A percentile compares a stretch with the other conserved stretches of the same genome.
These are phyloP conservation scores for Talaromyces piceae DNA, from an alignment of 2,329 filamentous ascomycete species.

Conservation along the genomic window DNA sequence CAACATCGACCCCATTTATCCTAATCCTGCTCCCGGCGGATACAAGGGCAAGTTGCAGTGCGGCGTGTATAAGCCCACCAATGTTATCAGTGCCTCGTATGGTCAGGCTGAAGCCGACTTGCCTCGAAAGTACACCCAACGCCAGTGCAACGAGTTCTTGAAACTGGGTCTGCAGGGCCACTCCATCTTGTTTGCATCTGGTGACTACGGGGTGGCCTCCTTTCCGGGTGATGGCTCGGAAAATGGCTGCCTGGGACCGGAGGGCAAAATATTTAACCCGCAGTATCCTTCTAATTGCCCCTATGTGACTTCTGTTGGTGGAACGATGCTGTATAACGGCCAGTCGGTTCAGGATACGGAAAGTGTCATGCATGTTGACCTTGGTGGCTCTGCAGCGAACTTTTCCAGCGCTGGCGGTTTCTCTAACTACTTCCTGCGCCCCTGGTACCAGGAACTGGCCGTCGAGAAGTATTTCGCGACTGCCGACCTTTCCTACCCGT, in stretches of 20 bases:
- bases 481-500: conserved; percentile 23
- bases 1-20: conserved; percentile 45
- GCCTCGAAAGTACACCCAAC: conserved; percentile 47
- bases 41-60: conserved; percentile 45
- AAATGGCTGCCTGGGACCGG: conserved; percentile 33
- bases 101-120: conserved; percentile 49
- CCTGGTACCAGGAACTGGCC: conserved; percentile 35
- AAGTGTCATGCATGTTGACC: conserved; percentile 25
- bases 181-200: conserved; percentile 24
- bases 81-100: conserved; percentile 52
- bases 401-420: conserved; percentile 42
- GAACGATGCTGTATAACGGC: conserved; percentile 24
- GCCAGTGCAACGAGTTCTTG: conserved; percentile 42
- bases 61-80: conserved; percentile 47
- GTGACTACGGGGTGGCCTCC: conserved; percentile 26
- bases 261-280: conserved; percentile 41
- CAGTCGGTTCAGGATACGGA: conserved; percentile 21
- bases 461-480: conserved; percentile 36
- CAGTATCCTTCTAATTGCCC: conserved; percentile 46
- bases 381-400: conserved; percentile 19
- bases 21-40: conserved; percentile 40
- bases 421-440: conserved; percentile 39
- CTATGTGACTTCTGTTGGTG: conserved; percentile 45
- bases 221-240: conserved; percentile 30
- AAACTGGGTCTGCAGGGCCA: conserved; percentile 40